Evolutionary conservation across 306 rosid species (phyloP).

Genomic region (Prunus dulcis): DNA sequence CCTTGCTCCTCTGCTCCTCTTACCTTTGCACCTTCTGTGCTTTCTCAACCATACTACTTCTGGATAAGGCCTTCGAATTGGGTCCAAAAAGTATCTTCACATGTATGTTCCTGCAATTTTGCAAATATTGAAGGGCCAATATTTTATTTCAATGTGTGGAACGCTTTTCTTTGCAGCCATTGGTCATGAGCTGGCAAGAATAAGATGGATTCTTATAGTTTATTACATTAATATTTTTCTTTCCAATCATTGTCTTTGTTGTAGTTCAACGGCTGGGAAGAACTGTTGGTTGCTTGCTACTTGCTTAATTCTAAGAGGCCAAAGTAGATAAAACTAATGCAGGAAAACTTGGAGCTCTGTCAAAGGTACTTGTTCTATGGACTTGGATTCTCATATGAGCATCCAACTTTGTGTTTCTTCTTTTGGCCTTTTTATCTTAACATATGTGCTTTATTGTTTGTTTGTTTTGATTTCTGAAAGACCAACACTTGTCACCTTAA

Average conservation of each 20-base stretch:
- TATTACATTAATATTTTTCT: neutral
- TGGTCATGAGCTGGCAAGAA: neutral
- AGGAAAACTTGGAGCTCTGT: slow-evolving; percentile 12
- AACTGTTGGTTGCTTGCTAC: neutral
- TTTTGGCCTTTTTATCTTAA: neutral
- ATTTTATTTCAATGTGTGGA: neutral
- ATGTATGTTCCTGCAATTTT: neutral
- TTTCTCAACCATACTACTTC: slow-evolving; percentile 26
- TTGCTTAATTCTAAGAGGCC: neutral
- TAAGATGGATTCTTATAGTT: neutral
- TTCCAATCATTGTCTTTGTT: neutral
- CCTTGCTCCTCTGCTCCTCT: neutral
- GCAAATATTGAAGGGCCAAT: neutral
- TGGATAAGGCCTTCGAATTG: slow-evolving; percentile 28
- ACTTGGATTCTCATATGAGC: neutral
- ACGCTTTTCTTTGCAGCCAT: neutral
- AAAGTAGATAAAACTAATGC: neutral
- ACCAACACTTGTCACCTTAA: neutral
- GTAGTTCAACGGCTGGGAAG: neutral
- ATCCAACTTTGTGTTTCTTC: neutral
- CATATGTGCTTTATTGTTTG: neutral
- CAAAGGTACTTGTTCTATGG: slow-evolving; percentile 28
- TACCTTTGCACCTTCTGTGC: neutral
- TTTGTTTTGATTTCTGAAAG: neutral
- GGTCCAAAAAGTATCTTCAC: slow-evolving; percentile 5